Evolutionary conservation across 257 asterid species (phyloP), one percentile per base, ranked within the genome.

Genomic region (Mentha longifolia): DNA sequence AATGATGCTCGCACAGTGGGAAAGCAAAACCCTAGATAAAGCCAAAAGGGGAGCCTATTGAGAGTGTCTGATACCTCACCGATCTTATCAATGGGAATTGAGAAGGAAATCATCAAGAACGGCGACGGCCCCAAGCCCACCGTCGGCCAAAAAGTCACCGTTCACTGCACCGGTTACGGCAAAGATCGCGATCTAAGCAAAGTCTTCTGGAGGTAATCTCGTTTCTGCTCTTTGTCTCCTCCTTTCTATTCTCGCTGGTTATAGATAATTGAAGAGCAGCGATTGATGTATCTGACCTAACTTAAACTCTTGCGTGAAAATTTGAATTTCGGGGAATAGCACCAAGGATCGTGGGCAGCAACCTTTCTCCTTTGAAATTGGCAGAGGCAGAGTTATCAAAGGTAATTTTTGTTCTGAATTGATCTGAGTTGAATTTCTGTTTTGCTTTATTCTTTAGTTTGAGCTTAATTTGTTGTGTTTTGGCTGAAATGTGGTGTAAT

Each of bases 141-240:
- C 35, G 68, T 72, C 39, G 99, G 99, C 12, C 99, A 92, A 65
- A 86, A 76, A 6, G 98, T 95, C 65, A 89, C 99, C 43, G 99
- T 95, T 73, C 97, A 95, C 89, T 95, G 99, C 86, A 95, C 99
- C 19, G 99, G 99, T 11, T 95, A 67, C 67, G 99, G 99, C 76
- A 95, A 95, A 87, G 79, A 91, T 70, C 78, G 96, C 49, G 97
- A 95, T 77, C 87, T 92, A 7, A 35, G 72, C 70, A 47, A 76
- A 13, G 86, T 85, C 76, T 95, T 95, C 80, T 95, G 99, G 99
- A 92, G 99, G 99, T 95, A 81, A 62, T 61, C 14, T 43, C 0
- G 57, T 22, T 28, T 15, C 35, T 16, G 8, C 22, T 47, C 8
- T 61, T 16, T 17, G n/a, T 14, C 51, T 17, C 51, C 25, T 59